A percentile compares a stretch with the other conserved stretches of the same genome.
phyloP scores from a whole-genome alignment of 495 filamentous ascomycete genomes.

The Aspergillus wentii region DNA sequence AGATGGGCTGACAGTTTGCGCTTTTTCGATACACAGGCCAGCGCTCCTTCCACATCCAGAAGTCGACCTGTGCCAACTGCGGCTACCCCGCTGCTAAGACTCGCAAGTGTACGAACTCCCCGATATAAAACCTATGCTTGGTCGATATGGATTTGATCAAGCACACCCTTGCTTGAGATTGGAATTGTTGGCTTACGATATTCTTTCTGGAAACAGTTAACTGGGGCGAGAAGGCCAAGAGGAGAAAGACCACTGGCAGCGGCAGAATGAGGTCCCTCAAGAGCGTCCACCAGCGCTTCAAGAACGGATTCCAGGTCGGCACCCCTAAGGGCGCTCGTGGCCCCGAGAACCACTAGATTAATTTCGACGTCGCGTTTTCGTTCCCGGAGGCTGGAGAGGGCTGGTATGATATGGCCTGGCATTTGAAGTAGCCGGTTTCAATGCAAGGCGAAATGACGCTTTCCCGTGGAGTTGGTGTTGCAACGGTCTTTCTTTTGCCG shows the following conservation, averaged over 20 bases:
- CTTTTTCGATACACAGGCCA: constrained; percentile 56
- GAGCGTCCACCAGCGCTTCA: constrained; percentile 81
- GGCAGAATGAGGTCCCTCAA: constrained; percentile 92
- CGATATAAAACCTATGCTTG: constrained; percentile 11
- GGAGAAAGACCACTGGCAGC: constrained; percentile 97
- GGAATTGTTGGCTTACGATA: constrained; percentile 27
- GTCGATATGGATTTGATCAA: constrained; percentile 7
- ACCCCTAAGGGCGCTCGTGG: constrained; percentile 80
- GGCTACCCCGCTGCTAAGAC: constrained; percentile 96
- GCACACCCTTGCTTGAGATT: constrained; percentile 4
- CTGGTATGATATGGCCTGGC: constrained; percentile 42
- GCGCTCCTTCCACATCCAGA: constrained; percentile 98
- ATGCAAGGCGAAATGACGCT: constrained; percentile 34
- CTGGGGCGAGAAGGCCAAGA: constrained; percentile 99
- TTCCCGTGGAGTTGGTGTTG: constrained; percentile 40
- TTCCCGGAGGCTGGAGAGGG: constrained; percentile 41
- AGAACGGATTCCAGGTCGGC: constrained; percentile 93
- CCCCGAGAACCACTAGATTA: constrained; percentile 44
- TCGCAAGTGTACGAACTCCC: constrained; percentile 86
- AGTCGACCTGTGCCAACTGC: constrained; percentile 95
- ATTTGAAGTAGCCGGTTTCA: constrained; percentile 38
- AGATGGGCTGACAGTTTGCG: constrained; percentile 23
- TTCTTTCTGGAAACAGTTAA: constrained; percentile 62
- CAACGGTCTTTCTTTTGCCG: constrained; percentile 29
- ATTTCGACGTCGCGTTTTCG: constrained; percentile 41